These are phyloP conservation scores for Fusarium albidum DNA, from an alignment of 2,329 filamentous ascomycete genomes.

Conservation along the genomic window DNA sequence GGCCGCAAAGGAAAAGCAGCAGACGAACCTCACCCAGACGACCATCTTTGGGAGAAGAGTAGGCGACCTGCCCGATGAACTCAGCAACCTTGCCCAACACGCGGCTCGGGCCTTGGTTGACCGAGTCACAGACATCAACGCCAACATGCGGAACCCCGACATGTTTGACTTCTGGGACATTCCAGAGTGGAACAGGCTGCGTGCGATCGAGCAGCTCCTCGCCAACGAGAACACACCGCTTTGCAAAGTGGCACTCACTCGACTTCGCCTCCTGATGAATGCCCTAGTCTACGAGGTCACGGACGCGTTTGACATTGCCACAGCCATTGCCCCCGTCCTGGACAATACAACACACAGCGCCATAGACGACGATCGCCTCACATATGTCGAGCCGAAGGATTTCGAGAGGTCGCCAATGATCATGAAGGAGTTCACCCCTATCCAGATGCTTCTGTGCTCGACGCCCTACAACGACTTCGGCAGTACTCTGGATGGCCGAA, in stretches of 20 bases:
- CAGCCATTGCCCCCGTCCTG: not conserved
- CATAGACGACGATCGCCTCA: constrained; percentile 47
- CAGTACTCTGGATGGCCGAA: constrained; percentile 15
- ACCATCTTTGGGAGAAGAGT: constrained; percentile 56
- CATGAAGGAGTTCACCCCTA: constrained; percentile 21
- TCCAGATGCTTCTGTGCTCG: constrained; percentile 43
- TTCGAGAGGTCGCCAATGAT: constrained; percentile 27
- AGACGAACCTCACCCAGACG: constrained; percentile 27
- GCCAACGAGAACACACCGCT: constrained; percentile 2
- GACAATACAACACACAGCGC: not conserved
- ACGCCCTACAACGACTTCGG: constrained; percentile 46
- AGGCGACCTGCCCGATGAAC: constrained; percentile 61
- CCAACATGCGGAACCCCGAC: constrained; percentile 45
- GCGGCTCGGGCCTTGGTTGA: constrained; percentile 62
- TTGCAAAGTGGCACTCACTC: constrained; percentile 18
- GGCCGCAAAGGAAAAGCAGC: constrained; percentile 32
- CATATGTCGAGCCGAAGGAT: constrained; percentile 47
- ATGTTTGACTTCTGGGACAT: constrained; percentile 43
- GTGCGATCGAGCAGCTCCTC: constrained; percentile 40
- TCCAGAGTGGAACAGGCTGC: constrained; percentile 46
- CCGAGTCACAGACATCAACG: constrained; percentile 46
- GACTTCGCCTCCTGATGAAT: constrained; percentile 35
- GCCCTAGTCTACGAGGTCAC: constrained; percentile 29
- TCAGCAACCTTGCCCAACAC: constrained; percentile 65
- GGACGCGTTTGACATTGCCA: constrained; percentile 21